Evolutionary conservation across 116 monocot species (phyloP).

Genomic region (Phalaenopsis hybrid): DNA sequence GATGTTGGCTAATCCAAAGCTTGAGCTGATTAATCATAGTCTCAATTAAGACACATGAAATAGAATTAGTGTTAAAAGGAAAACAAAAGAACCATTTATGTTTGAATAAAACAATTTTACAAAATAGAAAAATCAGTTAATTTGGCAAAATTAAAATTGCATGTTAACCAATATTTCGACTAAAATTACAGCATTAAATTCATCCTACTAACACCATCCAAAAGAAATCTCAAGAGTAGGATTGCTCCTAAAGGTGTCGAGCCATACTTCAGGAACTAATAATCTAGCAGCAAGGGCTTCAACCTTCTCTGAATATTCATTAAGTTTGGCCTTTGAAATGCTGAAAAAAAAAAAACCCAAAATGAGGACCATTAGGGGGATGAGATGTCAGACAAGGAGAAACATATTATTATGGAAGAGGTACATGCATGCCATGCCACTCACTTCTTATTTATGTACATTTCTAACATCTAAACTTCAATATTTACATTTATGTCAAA

Average conservation of each 20-base stretch:
- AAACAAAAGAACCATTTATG: background rate
- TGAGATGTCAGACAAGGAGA: background rate
- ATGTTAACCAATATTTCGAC: background rate
- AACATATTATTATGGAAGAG: background rate
- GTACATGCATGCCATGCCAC: no score
- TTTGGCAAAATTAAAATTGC: background rate
- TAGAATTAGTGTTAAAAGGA: background rate
- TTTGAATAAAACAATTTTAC: background rate
- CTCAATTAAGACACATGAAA: background rate
- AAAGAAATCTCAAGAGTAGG: background rate
- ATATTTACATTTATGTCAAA: no score
- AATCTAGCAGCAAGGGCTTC: slow-evolving; percentile 76
- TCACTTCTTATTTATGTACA: no score
- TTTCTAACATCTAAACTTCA: no score
- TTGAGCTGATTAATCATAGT: background rate
- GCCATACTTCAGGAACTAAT: slow-evolving; percentile 39
- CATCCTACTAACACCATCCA: background rate
- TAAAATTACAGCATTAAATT: background rate
- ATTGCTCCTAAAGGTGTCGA: background rate
- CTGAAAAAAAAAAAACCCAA: slow-evolving; percentile 25
- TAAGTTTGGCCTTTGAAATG: slow-evolving; percentile 82
- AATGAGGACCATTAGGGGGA: background rate
- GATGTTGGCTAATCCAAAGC: background rate
- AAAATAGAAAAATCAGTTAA: slow-evolving; percentile 1
- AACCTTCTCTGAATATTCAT: slow-evolving; percentile 87